phyloP scores from a whole-genome alignment of 176 grass and related monocot genomes.

The Zea mays region DNA sequence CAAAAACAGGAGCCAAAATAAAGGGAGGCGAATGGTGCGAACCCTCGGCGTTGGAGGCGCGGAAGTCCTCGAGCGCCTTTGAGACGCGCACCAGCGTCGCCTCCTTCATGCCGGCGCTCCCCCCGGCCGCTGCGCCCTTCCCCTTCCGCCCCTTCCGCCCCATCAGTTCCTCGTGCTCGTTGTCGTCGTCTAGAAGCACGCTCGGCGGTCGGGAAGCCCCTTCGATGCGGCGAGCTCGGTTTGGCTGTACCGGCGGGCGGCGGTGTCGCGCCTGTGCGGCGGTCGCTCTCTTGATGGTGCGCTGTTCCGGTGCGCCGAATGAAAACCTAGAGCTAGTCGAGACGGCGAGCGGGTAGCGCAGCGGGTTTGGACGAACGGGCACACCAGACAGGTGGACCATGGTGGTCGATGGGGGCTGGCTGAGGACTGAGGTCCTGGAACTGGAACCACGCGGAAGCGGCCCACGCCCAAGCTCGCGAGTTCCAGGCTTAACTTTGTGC shows the following conservation, averaged over 20 bases:
- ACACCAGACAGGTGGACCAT: constrained; percentile 22
- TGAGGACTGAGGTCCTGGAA: not conserved
- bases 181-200: not conserved
- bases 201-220: not conserved
- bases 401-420: not conserved
- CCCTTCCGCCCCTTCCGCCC: constrained; percentile 37
- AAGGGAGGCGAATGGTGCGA: constrained; percentile 19
- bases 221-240: not conserved
- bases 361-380: not conserved
- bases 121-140: not conserved
- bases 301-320: constrained; percentile 20
- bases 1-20: not conserved
- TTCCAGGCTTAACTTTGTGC: not conserved
- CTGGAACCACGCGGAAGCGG: not conserved
- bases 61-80: constrained; percentile 60
- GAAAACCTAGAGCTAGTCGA: constrained; percentile 50
- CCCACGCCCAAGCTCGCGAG: not conserved
- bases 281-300: not conserved
- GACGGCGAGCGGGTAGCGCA: constrained; percentile 2
- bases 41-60: constrained; percentile 60
- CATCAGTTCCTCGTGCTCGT: constrained; percentile 34
- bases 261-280: not conserved
- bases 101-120: constrained; percentile 37
- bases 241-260: not conserved
- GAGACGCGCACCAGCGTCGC: constrained; percentile 40